Evolutionary conservation across 192 early-diverging fungal species (phyloP).

Genomic region (Coemansia sp.): DNA sequence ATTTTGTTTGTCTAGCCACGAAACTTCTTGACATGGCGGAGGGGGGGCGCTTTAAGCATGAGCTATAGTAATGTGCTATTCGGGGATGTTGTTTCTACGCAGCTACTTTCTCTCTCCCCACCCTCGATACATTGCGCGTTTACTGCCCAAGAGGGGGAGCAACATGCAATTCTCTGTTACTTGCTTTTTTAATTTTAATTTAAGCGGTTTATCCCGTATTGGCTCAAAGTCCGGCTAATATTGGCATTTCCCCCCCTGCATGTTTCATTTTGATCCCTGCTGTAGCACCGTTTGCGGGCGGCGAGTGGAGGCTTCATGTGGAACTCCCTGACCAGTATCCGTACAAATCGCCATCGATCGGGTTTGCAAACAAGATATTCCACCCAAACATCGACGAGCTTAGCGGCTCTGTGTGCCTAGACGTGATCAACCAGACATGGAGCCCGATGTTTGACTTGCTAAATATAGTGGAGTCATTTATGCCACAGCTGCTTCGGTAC

Average conservation of each 20-base stretch:
- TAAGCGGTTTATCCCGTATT: background rate
- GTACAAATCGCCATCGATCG: constrained; percentile 98
- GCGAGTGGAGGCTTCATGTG: constrained; percentile 97
- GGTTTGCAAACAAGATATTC: constrained; percentile 99
- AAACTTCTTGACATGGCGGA: background rate
- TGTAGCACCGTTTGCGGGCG: constrained; percentile 90
- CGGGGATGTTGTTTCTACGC: background rate
- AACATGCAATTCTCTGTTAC: background rate
- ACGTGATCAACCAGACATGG: constrained; percentile 99
- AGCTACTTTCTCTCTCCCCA: background rate
- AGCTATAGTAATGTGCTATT: too few species aligned
- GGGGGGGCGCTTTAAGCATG: too few species aligned
- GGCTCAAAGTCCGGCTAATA: background rate
- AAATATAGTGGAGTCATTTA: constrained; percentile 98
- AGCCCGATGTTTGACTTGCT: constrained; percentile 99
- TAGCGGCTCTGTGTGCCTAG: constrained; percentile 98
- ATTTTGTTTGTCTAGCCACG: background rate
- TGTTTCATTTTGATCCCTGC: background rate
- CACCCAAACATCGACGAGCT: constrained; percentile 99
- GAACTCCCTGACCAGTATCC: constrained; percentile 99
- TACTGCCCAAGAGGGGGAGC: background rate
- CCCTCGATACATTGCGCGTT: background rate
- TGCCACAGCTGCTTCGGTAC: constrained; percentile 96
- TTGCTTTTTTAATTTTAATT: constrained; percentile 1
- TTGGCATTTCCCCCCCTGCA: background rate